Evolutionary conservation across 305 asterid species (phyloP), one percentile per base, ranked within the genome.

Genomic region (Fraxinus baroniana): DNA sequence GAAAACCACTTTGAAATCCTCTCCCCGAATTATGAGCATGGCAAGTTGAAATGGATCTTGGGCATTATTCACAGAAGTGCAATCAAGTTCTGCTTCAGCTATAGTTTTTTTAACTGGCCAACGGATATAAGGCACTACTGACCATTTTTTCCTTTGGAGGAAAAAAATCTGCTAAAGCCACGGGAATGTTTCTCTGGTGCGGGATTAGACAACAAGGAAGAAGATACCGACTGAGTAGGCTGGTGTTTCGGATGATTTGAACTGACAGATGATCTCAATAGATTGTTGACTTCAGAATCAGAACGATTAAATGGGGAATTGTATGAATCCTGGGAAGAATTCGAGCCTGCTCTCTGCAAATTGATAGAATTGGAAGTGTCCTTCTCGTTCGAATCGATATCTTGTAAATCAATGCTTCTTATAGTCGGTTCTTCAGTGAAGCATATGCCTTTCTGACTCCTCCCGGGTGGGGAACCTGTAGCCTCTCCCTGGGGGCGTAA

Each of bases 181-280:
- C 97, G 97, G 20, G 89, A 80, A 39, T 94, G 93, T 86, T 94
- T 96, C 89, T 96, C 98, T 8, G 97, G 97, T n/a, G 97, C 89
- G 4, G 90, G 90, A 4, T 91, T 88, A 17, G 92, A 85, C 26
- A 95, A 88, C 6, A 91, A 64, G 64, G 90, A 88, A 18, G 95
- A 89, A 24, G 98, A 90, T 74, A 93, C 89, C 0, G 97, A 94
- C 87, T 86, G 90, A 36, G 97, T 83, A 57, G 91, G 89, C 32
- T 84, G 91, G 87, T 91, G 97, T 77, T 86, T 92, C 22, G 93
- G 87, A 52, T 87, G 71, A 86, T 87, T 90, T 70, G 90, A 83
- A 79, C 86, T 55, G 28, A 84, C 80, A 3, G 99, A 95, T 7
- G 98, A 95, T 84, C 88, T 87, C 85, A 86, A 64, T 18, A 83